These are phyloP conservation scores for Polyporus arcularius DNA, from an alignment of 768 basidiomycete species.

Conservation along the genomic window DNA sequence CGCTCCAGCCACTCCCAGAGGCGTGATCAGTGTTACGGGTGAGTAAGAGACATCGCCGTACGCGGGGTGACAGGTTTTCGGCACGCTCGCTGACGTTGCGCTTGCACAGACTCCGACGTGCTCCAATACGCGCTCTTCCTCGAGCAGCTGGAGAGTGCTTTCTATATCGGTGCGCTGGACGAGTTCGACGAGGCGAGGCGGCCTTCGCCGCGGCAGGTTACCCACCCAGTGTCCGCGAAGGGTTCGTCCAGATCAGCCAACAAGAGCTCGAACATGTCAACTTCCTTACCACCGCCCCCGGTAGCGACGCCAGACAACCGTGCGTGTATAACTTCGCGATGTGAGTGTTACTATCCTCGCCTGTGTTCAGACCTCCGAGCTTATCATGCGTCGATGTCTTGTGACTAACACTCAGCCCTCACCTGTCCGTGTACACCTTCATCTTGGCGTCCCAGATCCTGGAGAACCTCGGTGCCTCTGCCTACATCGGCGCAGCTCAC, in stretches of 20 bases:
- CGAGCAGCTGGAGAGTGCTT: constrained; percentile 48
- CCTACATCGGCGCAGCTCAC: constrained; percentile 61
- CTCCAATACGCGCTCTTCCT: constrained; percentile 52
- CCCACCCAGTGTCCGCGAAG: constrained; percentile 47
- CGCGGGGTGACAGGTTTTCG: no score
- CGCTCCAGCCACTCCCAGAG: constrained; percentile 9
- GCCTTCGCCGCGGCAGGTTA: constrained; percentile 52
- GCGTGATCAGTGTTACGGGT: background rate
- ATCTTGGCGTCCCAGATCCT: constrained; percentile 49
- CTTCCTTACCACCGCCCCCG: constrained; percentile 48
- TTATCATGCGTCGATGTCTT: no score
- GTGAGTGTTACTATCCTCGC: no score
- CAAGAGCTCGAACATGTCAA: constrained; percentile 61
- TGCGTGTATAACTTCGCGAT: constrained; percentile 58
- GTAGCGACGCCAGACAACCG: constrained; percentile 44
- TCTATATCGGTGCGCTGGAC: constrained; percentile 46
- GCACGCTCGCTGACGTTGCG: background rate
- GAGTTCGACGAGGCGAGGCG: constrained; percentile 41
- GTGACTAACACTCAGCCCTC: no score
- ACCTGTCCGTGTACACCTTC: constrained; percentile 12
- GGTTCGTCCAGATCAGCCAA: constrained; percentile 51
- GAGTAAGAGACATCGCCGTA: no score
- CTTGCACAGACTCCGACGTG: constrained; percentile 25
- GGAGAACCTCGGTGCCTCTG: constrained; percentile 56
- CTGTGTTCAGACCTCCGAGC: no score